Base-by-base conservation (phyloP, 768 basidiomycete genomes). In the Boletus reticulatus region DNA sequence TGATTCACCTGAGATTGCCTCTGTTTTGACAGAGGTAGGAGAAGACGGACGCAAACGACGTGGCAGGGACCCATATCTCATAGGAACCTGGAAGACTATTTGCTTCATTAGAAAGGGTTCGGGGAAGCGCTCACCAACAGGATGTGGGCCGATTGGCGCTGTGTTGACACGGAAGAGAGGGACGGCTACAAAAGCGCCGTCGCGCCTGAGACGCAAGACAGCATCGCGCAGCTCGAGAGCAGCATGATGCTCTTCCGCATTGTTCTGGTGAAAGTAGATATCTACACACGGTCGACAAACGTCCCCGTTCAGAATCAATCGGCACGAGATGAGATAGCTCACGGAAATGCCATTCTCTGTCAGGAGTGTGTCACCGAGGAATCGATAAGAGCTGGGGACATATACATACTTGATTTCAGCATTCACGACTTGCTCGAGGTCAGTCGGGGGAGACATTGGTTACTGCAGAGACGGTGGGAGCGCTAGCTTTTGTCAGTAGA, bases 321-420 rank as follows among this genome's bases (percentile, higher is more conserved):
- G 8, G 44, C 12, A 31, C 3, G 20, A 4, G 36, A n/a, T n/a
- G n/a, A n/a, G 27, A 2, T 50, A 7, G 70, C 83, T 62, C 66
- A 88, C 88, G 88, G 64, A 89, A 89, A 64, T 89, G 88, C 88
- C 88, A 89, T 67, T 89, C 88, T 67, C 88, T 88, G 62, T 19
- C 27, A 3, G 49, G 44, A 10, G 4, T 13, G 3, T 42, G n/a
- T n/a, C 41, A 19, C 50, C 14, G 17, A 29, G 43, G 38, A 39
- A 17, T 39, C 38, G 8, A 39, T 7, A 17, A n/a, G 14, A 39
- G n/a, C 17, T 38, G 16, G 27, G 0, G 36, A 55, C 74, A 64
- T n/a, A n/a, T n/a, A n/a, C 80, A 20, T 56, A 86, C 86, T 85
- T 87, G 65, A 89, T 77, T 60, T 89, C 87, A 4, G 73, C 67